phyloP scores from a whole-genome alignment of 2,329 filamentous ascomycete species.

The Graphilbum fragrans region DNA sequence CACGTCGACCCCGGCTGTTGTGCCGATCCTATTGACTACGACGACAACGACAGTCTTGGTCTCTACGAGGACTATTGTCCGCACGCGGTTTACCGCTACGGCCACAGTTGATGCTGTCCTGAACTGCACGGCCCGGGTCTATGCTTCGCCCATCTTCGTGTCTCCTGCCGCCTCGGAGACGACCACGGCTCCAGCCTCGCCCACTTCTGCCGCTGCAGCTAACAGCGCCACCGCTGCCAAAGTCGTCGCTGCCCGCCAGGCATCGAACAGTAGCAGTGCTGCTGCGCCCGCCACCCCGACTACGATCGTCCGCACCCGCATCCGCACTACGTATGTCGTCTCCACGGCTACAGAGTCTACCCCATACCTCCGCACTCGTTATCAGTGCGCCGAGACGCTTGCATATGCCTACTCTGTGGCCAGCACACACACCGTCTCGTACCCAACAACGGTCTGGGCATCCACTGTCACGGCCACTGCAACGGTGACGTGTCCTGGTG shows the following conservation, averaged over 20 bases:
- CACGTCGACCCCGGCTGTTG: neutral
- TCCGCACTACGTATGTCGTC: conserved; percentile 9
- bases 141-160: neutral
- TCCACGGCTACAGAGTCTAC: conserved; percentile 7
- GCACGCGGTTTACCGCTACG: neutral
- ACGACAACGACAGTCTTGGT: neutral
- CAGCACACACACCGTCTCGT: conserved; percentile 7
- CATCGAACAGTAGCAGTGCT: neutral
- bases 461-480: conserved; percentile 8
- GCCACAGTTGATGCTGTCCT: neutral
- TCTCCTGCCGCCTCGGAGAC: too few species aligned
- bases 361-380: conserved; percentile 7
- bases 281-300: neutral
- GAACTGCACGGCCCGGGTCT: neutral
- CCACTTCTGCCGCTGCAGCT: neutral
- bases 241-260: neutral
- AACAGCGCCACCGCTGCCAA: neutral
- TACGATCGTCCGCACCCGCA: conserved; percentile 4
- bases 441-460: conserved; percentile 3
- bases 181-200: neutral
- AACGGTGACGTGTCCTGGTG: conserved; percentile 5
- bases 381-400: conserved; percentile 8
- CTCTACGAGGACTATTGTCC: neutral
- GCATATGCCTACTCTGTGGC: conserved; percentile 9
- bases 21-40: neutral